Evolutionary conservation across 495 filamentous ascomycete species (phyloP).

Genomic region (Filosporella fistucella): DNA sequence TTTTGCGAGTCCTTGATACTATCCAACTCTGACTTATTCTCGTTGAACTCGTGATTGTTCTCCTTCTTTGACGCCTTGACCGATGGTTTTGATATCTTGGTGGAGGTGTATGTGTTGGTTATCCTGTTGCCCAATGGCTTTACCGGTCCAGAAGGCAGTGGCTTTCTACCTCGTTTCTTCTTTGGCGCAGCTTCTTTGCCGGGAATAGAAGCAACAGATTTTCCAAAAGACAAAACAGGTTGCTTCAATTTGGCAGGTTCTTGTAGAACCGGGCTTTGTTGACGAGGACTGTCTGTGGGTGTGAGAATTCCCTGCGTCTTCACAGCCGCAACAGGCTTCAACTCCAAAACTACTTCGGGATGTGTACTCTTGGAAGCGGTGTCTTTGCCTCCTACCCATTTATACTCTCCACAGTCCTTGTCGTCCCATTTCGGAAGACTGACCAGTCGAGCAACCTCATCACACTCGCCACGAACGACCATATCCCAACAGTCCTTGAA

Average conservation of each 20-base stretch:
- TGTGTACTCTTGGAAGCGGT: conserved; percentile 19
- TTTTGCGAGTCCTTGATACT: not conserved
- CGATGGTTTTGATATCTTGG: conserved; percentile 23
- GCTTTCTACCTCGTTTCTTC: conserved; percentile 21
- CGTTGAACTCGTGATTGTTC: not conserved
- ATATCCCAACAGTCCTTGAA: conserved; percentile 91
- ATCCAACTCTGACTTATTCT: not conserved
- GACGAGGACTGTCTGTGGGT: conserved; percentile 54
- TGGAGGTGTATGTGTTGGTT: conserved; percentile 13
- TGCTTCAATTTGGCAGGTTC: conserved; percentile 20
- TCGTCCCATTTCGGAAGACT: conserved; percentile 77
- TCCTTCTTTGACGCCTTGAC: conserved; percentile 23
- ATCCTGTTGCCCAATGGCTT: conserved; percentile 13
- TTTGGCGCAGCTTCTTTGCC: conserved; percentile 12
- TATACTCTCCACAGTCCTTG: conserved; percentile 37
- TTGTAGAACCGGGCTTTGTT: conserved; percentile 40
- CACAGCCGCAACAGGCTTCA: conserved; percentile 14
- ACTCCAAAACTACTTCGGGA: conserved; percentile 25
- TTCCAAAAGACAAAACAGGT: conserved; percentile 18
- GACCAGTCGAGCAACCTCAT: conserved; percentile 75
- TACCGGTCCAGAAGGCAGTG: conserved; percentile 14
- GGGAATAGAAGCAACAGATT: conserved; percentile 22
- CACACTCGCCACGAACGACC: conserved; percentile 80
- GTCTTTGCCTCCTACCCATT: conserved; percentile 29
- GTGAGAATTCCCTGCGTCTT: conserved; percentile 53